These are phyloP conservation scores for Lachnellula suecica DNA, from an alignment of 2,329 filamentous ascomycete genomes.

Conservation along the genomic window DNA sequence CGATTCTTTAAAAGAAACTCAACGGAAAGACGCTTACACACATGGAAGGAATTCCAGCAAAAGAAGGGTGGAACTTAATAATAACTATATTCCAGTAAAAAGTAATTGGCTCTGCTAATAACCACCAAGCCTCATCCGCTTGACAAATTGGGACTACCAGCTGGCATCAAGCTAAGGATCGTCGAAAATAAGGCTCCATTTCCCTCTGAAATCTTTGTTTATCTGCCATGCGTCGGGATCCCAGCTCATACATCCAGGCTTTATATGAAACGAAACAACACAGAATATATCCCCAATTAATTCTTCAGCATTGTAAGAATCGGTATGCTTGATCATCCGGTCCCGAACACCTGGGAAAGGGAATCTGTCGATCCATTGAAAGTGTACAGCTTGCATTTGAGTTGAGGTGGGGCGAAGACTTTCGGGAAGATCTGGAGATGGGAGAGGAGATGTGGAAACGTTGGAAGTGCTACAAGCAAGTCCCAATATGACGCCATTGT, in stretches of 20 bases:
- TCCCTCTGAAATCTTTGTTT: not conserved
- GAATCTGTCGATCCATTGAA: conserved; percentile 19
- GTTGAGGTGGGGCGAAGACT: conserved; percentile 9
- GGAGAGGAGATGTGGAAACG: conserved; percentile 1
- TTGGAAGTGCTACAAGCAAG: conserved; percentile 10
- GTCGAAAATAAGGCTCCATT: conserved; percentile 4
- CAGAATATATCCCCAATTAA: conserved; percentile 13
- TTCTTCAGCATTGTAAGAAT: conserved; percentile 9
- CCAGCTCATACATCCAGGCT: not conserved
- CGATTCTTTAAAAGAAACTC: too few relatives aligned
- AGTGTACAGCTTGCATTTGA: conserved; percentile 13
- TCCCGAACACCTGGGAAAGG: conserved; percentile 13
- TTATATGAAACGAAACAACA: conserved; percentile 1
- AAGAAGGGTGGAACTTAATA: too few relatives aligned
- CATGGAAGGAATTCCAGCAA: too few relatives aligned
- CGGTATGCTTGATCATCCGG: conserved; percentile 11
- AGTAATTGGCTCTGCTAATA: too few relatives aligned
- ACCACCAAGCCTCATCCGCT: too few relatives aligned
- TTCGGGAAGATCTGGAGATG: conserved; percentile 2
- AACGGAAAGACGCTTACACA: too few relatives aligned
- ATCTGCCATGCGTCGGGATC: conserved; percentile 2
- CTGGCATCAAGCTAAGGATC: not conserved
- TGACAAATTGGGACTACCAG: too few relatives aligned
- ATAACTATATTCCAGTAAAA: too few relatives aligned
- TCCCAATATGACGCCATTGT: conserved; percentile 17